A percentile compares a stretch with the other conserved stretches of the same genome.
These are phyloP conservation scores for Camellia oleifera DNA, from an alignment of 179 eudicot genomes.

Conservation along the genomic window DNA sequence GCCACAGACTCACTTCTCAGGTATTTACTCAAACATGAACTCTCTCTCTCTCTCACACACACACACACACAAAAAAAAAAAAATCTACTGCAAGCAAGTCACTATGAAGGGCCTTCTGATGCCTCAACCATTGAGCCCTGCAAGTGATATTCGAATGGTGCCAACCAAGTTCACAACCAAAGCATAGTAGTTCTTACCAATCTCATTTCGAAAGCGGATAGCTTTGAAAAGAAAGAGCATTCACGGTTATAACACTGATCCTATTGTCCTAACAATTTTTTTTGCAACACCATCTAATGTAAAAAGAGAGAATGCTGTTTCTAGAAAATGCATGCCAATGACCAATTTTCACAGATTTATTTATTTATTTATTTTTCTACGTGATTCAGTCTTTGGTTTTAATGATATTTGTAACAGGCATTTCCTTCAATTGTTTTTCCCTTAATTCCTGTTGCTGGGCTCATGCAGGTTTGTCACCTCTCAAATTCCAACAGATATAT, in stretches of 20 bases:
- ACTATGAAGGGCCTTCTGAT: conserved; percentile 16
- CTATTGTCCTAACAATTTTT: background rate
- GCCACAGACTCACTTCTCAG: conserved; percentile 30
- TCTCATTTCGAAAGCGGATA: conserved; percentile 21
- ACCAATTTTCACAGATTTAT: too few species aligned
- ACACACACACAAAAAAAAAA: background rate
- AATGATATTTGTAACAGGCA: background rate
- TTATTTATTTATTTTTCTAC: background rate
- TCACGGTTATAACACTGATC: conserved; percentile 36
- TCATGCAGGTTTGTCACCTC: background rate
- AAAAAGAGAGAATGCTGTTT: too few species aligned
- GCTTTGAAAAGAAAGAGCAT: conserved; percentile 44
- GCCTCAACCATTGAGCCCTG: conserved; percentile 21
- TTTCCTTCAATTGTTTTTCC: background rate
- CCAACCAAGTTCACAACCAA: conserved; percentile 19
- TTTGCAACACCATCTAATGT: background rate
- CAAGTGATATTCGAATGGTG: conserved; percentile 20
- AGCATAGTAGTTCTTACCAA: conserved; percentile 27
- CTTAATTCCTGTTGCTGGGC: too few species aligned
- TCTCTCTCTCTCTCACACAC: conserved; percentile 17
- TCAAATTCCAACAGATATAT: conserved; percentile 50
- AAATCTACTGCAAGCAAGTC: background rate
- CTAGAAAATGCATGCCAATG: too few species aligned
- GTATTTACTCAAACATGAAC: conserved; percentile 25
- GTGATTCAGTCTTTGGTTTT: background rate